phyloP scores from a whole-genome alignment of 768 basidiomycete genomes.

The Glaciozyma martinii region DNA sequence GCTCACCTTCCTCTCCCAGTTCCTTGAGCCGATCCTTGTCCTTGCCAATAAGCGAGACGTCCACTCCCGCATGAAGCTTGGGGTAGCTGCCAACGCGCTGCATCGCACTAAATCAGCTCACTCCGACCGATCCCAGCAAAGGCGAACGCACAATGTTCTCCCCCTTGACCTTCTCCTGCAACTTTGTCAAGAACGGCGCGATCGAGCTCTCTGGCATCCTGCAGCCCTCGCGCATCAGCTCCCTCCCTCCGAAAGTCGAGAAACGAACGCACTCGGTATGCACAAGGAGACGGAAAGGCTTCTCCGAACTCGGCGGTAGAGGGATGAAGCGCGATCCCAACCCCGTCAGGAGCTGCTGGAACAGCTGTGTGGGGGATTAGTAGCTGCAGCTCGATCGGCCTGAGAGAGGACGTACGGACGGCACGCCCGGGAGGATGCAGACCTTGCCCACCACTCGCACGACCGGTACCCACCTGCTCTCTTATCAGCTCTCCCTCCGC shows the following conservation, averaged over 20 bases:
- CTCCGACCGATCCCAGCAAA: not conserved
- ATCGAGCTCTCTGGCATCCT: slow-evolving; percentile 72
- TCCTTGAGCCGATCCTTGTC: slow-evolving; percentile 40
- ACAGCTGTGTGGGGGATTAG: slow-evolving; percentile 43
- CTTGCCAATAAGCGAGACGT: slow-evolving; percentile 56
- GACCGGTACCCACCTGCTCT: slow-evolving; percentile 55
- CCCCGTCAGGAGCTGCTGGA: slow-evolving; percentile 67
- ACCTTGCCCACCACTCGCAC: slow-evolving; percentile 75
- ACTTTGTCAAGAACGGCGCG: slow-evolving; percentile 70
- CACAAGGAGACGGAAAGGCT: slow-evolving; percentile 70
- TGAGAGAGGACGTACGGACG: slow-evolving; percentile 36
- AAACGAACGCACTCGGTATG: slow-evolving; percentile 58
- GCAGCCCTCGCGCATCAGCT: slow-evolving; percentile 24
- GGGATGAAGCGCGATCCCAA: slow-evolving; percentile 60
- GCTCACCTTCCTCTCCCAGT: slow-evolving; percentile 40
- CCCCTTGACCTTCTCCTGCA: slow-evolving; percentile 61
- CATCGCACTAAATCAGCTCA: not conserved
- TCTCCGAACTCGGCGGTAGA: slow-evolving; percentile 62
- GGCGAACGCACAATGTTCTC: slow-evolving; percentile 73
- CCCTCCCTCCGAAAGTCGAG: not conserved
- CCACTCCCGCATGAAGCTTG: slow-evolving; percentile 50
- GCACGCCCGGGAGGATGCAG: slow-evolving; percentile 87
- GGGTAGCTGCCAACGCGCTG: slow-evolving; percentile 27
- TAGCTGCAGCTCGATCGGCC: no score
- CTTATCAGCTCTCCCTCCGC: not conserved